Evolutionary conservation across 495 filamentous ascomycete genomes (phyloP).

Genomic region (Choiromyces venosus): DNA sequence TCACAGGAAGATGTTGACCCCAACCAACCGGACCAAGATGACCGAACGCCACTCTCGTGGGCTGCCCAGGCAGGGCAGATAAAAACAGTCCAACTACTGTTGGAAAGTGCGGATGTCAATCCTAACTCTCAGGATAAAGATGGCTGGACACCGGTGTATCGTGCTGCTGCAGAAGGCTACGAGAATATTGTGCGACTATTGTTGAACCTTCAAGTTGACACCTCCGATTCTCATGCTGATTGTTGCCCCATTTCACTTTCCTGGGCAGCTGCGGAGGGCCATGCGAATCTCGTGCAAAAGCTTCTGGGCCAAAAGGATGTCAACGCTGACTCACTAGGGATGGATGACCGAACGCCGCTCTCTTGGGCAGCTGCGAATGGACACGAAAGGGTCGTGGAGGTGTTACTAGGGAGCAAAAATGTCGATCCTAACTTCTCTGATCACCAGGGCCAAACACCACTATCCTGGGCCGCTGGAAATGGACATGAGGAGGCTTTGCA

Average conservation of each 20-base stretch:
- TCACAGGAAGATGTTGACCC: background rate
- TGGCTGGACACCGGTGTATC: constrained; percentile 24
- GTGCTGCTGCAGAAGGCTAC: constrained; percentile 4
- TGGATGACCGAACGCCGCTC: constrained; percentile 22
- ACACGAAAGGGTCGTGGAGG: constrained; percentile 30
- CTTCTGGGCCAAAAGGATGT: background rate
- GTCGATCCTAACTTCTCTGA: constrained; percentile 26
- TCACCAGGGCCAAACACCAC: constrained; percentile 12
- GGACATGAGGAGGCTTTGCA: constrained; percentile 16
- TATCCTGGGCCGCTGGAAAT: constrained; percentile 25
- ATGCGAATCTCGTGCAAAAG: background rate
- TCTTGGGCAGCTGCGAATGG: constrained; percentile 29
- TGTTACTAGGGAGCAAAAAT: constrained; percentile 26
- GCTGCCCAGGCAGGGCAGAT: constrained; percentile 6
- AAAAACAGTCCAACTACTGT: constrained; percentile 7
- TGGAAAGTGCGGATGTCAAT: constrained; percentile 25
- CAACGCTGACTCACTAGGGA: constrained; percentile 23
- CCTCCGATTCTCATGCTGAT: background rate
- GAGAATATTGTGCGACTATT: constrained; percentile 14
- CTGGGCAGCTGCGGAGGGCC: background rate
- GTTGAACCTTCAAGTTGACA: background rate
- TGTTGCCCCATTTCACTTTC: background rate
- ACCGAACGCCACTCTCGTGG: constrained; percentile 9
- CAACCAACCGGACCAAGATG: background rate
- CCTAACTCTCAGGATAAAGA: constrained; percentile 18